Evolutionary conservation across 441 rosid species (phyloP), one percentile per base, ranked within the genome.

Genomic region (Populus tomentosa): DNA sequence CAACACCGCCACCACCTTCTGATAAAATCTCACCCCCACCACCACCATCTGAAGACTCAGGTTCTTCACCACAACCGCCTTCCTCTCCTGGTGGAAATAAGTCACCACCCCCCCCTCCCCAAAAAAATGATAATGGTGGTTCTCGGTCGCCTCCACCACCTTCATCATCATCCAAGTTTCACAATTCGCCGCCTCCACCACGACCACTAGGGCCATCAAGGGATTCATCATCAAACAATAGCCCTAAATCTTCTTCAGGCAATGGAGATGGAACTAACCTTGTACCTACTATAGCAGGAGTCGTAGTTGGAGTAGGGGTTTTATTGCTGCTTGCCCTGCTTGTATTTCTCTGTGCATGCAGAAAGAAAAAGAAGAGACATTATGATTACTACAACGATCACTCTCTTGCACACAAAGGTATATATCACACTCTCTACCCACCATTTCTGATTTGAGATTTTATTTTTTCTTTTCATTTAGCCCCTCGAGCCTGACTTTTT

Each of bases 311-410:
- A 28, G 81, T 70, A 4, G 88, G 81, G 56, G 81, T 80, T 26
- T 16, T 93, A 42, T 56, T 93, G 68, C 28, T 95, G 50, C 38
- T 88, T 67, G 61, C 84, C 10, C 53, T 85, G 66, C 28, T 88
- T 38, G 61, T 82, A 61, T 23, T 80, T 46, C 75, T 86, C 62
- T 75, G 88, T 11, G 66, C 84, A 33, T 83, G 89, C 84, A 78
- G 77, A 50, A 86, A 78, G 78, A 89, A 82, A 82, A 93, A 79
- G 85, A 91, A 85, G 86, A 87, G 75, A 68, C 65, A 61, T 10
- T 9, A 82, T 79, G 89, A 83, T 16, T 90, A 89, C 77, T 85
- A 85, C 81, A 75, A 69, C 10, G 87, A 80, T 75, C 76, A 70
- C 70, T 77, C 86, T 10, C 82, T 69, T 74, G 76, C 76, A 75